A percentile compares a stretch with the other conserved stretches of the same genome.
Evolutionary conservation across 1,284 basidiomycete species (phyloP).

Genomic region (Phellinidium pouzarii): DNA sequence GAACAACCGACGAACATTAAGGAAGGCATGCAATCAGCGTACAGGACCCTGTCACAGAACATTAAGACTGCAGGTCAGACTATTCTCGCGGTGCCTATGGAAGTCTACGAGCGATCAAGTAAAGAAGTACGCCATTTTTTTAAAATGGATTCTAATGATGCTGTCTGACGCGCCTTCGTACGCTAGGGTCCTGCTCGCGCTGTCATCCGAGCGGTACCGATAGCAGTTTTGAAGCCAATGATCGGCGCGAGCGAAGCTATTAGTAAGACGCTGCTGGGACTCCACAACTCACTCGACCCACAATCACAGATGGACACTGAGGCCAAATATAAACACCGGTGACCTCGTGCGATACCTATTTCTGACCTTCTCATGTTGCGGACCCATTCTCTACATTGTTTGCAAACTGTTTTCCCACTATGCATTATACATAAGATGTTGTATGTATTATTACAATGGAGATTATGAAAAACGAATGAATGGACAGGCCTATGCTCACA

Average conservation of each 20-base stretch:
- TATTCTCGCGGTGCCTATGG: conserved; percentile 97
- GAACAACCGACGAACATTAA: conserved; percentile 79
- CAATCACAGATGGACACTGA: conserved; percentile 72
- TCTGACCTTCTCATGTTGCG: neutral
- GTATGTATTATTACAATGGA: conserved; percentile 12
- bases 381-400: neutral
- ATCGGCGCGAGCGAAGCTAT: conserved; percentile 95
- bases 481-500: neutral
- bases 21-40: conserved; percentile 88
- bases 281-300: conserved; percentile 87
- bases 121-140: conserved; percentile 57
- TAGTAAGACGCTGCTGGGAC: conserved; percentile 88
- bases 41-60: conserved; percentile 78
- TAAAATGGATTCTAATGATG: neutral
- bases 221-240: conserved; percentile 94
- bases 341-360: conserved; percentile 19
- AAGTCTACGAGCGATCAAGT: conserved; percentile 90
- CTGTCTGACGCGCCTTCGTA: conserved; percentile 4
- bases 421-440: conserved; percentile 11
- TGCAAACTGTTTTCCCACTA: conserved; percentile 3
- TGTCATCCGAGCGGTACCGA: conserved; percentile 92
- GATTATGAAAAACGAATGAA: conserved; percentile 1
- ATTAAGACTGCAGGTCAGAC: conserved; percentile 94
- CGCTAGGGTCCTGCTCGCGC: conserved; percentile 81
- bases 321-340: conserved; percentile 83